Evolutionary conservation across 345 rosid genomes (phyloP), one percentile per base, ranked within the genome.

Genomic region (Rhizophora apiculata): DNA sequence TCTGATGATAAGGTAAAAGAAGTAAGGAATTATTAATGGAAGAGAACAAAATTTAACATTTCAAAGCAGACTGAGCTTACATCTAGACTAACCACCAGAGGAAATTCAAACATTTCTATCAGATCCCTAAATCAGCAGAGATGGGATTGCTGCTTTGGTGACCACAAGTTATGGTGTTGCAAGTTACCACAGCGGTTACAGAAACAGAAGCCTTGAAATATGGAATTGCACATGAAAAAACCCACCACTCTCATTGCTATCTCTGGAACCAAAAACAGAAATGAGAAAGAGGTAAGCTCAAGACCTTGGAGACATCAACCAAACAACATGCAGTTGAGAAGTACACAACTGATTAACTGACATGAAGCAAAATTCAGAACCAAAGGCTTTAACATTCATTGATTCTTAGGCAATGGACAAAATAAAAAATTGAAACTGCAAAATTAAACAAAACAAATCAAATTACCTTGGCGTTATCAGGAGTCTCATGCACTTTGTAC

Each of bases 401-500:
- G 18, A 11, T 43, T 43, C 49, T 43, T 13, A 43, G 49, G 4
- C 15, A 43, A 43, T 15, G 18, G 49, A 43, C 49, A 43, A 67
- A 54, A 54, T 63, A 30, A 36, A 21, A 6, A 27, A 62, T 54
- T 62, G 6, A 27, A 62, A 63, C 43, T n/a, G 34, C 24, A 8
- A 34, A 34, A 34, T 9, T 9, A 34, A 72, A 24, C 53, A 36
- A 51, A 46, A 26, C 13, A n/a, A 58, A 59, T 43, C 18, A 53
- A 63, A 46, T 55, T 83, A 86, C 97, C 90, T 89, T 85, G 26
- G 75, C 80, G 56, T 70, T 83, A 8, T 81, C 91, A 1, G 81
- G 78, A 0, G 48, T 1, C 62, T 89, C 96, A 15, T 85, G 81
- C n/a, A 89, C 92, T 70, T 85, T 82, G 82, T 93, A 93, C 0